phyloP scores from a whole-genome alignment of 2,329 filamentous ascomycete species.

The Kalaharituber pfeilii region DNA sequence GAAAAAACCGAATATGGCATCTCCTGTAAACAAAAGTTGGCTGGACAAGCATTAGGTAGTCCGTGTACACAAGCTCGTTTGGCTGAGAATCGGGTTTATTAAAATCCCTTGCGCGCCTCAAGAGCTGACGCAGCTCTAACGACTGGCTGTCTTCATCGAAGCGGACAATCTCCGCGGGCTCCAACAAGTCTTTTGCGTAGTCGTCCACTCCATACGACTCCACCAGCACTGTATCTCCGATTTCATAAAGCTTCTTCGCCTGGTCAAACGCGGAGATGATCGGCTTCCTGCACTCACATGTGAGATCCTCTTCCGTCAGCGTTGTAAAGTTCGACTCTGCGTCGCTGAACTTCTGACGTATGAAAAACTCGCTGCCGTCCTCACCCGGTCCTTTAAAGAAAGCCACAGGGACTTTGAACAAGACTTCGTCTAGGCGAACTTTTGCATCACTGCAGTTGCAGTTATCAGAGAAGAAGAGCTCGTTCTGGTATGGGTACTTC shows the following conservation, averaged over 20 bases:
- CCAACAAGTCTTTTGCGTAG: slow-evolving; percentile 29
- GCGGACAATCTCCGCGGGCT: slow-evolving; percentile 43
- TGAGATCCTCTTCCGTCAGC: slow-evolving; percentile 37
- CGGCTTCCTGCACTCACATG: slow-evolving; percentile 29
- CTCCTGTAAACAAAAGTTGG: slow-evolving; percentile 33
- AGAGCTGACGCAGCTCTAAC: slow-evolving; percentile 35
- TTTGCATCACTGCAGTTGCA: slow-evolving; percentile 47
- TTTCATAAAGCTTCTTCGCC: slow-evolving; percentile 25
- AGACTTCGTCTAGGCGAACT: slow-evolving; percentile 39
- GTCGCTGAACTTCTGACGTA: slow-evolving; percentile 51
- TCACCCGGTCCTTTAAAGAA: slow-evolving; percentile 37
- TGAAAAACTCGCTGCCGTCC: slow-evolving; percentile 39
- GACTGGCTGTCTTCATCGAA: slow-evolving; percentile 23
- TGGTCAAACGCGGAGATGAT: slow-evolving; percentile 22
- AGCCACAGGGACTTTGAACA: slow-evolving; percentile 40
- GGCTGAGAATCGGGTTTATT: slow-evolving; percentile 24
- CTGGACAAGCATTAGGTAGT: slow-evolving; percentile 29
- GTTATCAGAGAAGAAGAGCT: slow-evolving; percentile 60
- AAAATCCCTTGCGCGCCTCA: slow-evolving; percentile 31
- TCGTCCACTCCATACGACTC: slow-evolving; percentile 19
- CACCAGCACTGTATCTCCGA: slow-evolving; percentile 46
- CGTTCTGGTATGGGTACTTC: slow-evolving; percentile 51
- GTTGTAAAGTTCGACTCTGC: slow-evolving; percentile 45
- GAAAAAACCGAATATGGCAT: slow-evolving; percentile 45
- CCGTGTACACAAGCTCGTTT: slow-evolving; percentile 40